phyloP scores from a whole-genome alignment of 2,329 filamentous ascomycete species.

The Albifimbria verrucaria region DNA sequence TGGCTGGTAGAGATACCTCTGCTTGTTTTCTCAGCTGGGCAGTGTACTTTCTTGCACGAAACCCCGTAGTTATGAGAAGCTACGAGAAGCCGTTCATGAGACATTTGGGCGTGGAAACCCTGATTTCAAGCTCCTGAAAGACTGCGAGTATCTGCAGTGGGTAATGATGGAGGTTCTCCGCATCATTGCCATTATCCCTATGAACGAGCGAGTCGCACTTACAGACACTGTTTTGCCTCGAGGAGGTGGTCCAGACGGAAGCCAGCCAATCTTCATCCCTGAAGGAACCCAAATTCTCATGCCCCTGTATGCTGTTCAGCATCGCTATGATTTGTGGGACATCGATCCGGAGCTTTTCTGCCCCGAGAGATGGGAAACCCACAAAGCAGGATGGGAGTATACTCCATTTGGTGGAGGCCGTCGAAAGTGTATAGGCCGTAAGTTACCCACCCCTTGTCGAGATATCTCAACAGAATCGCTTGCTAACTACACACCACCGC shows the following conservation, averaged over 20 bases:
- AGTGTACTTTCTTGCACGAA: conserved; percentile 36
- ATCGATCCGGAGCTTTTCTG: conserved; percentile 35
- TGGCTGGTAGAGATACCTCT: conserved; percentile 56
- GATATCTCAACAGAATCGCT: neutral
- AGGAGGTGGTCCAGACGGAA: conserved; percentile 47
- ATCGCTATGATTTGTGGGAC: conserved; percentile 36
- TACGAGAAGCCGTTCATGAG: conserved; percentile 37
- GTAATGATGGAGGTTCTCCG: conserved; percentile 18
- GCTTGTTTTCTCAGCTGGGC: conserved; percentile 47
- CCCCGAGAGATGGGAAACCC: conserved; percentile 34
- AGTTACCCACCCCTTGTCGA: conserved; percentile 12
- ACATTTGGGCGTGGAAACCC: conserved; percentile 45
- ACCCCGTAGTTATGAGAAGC: conserved; percentile 37
- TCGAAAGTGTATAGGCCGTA: conserved; percentile 24
- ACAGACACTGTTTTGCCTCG: conserved; percentile 45
- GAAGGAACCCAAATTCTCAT: conserved; percentile 1
- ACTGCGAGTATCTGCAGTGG: conserved; percentile 20
- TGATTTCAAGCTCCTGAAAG: conserved; percentile 19
- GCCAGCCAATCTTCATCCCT: conserved; percentile 43
- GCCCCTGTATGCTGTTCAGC: conserved; percentile 24
- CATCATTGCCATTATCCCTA: conserved; percentile 18
- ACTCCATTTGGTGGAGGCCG: conserved; percentile 24
- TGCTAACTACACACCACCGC: neutral
- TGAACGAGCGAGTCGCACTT: conserved; percentile 17
- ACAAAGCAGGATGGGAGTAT: conserved; percentile 21